Evolutionary conservation across 768 basidiomycete species (phyloP).

Genomic region (Galerina sulciceps): DNA sequence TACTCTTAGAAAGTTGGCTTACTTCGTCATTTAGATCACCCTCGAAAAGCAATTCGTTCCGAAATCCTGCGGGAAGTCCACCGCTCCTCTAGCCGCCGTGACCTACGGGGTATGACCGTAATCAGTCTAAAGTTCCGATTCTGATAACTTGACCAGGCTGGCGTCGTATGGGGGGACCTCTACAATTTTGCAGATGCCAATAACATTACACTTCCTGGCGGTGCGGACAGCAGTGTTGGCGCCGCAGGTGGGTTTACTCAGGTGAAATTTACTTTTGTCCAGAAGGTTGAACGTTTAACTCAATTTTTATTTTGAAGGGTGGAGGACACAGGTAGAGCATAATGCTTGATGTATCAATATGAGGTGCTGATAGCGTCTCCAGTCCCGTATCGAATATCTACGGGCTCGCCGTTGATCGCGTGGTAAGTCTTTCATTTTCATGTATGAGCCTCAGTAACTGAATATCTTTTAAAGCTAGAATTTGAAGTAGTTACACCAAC

Average conservation of each 20-base stretch:
- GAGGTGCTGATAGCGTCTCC: background rate
- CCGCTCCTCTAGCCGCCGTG: conserved; percentile 24
- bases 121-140: background rate
- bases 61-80: conserved; percentile 32
- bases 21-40: conserved; percentile 30
- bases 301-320: conserved; percentile 26
- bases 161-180: conserved; percentile 47
- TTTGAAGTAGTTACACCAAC: conserved; percentile 58
- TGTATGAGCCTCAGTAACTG: background rate
- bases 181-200: conserved; percentile 47
- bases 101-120: conserved; percentile 39
- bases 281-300: no score
- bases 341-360: no score
- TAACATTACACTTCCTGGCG: conserved; percentile 50
- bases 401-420: conserved; percentile 51
- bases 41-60: conserved; percentile 38
- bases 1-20: background rate
- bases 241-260: conserved; percentile 44
- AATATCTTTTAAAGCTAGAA: conserved; percentile 37
- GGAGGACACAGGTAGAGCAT: conserved; percentile 37
- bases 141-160: conserved; percentile 35
- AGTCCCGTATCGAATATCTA: conserved; percentile 45
- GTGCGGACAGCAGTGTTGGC: conserved; percentile 20
- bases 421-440: conserved; percentile 29
- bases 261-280: background rate